Percentiles rank a stretch among this genome's conserved stretches.
phyloP scores from a whole-genome alignment of 768 basidiomycete genomes.

The Ramaria sp. region DNA sequence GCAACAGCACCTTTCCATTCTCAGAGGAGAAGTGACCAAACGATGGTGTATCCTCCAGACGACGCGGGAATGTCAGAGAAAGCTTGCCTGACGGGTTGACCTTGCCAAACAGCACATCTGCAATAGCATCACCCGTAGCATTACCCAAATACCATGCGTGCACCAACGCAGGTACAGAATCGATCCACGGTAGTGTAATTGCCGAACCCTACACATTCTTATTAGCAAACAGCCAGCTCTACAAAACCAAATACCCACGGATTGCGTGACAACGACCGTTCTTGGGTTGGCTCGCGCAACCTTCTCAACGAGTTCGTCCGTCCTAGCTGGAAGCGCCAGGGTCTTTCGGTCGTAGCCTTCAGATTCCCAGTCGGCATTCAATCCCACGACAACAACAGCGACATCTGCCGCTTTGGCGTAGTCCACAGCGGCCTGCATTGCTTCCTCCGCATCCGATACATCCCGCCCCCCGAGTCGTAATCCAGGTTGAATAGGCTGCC shows the following conservation, averaged over 20 bases:
- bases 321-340: slow-evolving; percentile 44
- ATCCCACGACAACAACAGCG: slow-evolving; percentile 47
- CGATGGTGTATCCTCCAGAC: slow-evolving; percentile 52
- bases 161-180: slow-evolving; percentile 39
- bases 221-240: too few relatives aligned
- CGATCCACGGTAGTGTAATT: slow-evolving; percentile 65
- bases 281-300: slow-evolving; percentile 44
- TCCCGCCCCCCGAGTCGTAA: slow-evolving; percentile 62
- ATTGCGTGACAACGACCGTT: slow-evolving; percentile 37
- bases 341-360: slow-evolving; percentile 64
- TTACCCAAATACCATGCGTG: slow-evolving; percentile 62
- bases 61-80: slow-evolving; percentile 48
- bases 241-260: slow-evolving; percentile 38
- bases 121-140: slow-evolving; percentile 52
- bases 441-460: slow-evolving; percentile 45
- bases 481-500: too few relatives aligned
- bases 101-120: slow-evolving; percentile 51
- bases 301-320: slow-evolving; percentile 45
- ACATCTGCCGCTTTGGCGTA: slow-evolving; percentile 44
- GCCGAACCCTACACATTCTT: slow-evolving; percentile 66
- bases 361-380: slow-evolving; percentile 65
- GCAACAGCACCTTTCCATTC: slow-evolving; percentile 38
- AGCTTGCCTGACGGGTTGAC: slow-evolving; percentile 52
- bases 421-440: slow-evolving; percentile 43
- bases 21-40: slow-evolving; percentile 47